These are phyloP conservation scores for Parastagonospora nodorum DNA, from an alignment of 2,329 filamentous ascomycete species.

Conservation along the genomic window DNA sequence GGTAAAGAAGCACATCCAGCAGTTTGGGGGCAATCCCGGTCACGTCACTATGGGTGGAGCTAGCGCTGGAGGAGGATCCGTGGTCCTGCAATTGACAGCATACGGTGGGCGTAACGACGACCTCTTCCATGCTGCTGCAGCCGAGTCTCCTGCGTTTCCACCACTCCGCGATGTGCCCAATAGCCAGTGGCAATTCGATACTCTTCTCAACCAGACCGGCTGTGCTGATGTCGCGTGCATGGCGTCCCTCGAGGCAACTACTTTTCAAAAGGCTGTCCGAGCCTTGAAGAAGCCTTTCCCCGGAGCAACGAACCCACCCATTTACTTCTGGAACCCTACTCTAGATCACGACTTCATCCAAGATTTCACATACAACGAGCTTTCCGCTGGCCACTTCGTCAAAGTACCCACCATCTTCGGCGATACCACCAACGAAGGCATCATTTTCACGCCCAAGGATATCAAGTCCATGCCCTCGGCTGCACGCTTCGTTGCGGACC, in stretches of 20 bases:
- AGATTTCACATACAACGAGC: slow-evolving; percentile 47
- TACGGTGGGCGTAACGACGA: slow-evolving; percentile 43
- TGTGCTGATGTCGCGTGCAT: slow-evolving; percentile 50
- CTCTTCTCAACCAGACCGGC: slow-evolving; percentile 38
- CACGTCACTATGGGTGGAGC: slow-evolving; percentile 48
- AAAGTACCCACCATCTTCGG: slow-evolving; percentile 51
- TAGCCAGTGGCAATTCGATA: slow-evolving; percentile 51
- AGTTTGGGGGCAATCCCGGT: slow-evolving; percentile 47
- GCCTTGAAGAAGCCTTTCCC: slow-evolving; percentile 47
- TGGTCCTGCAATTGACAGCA: slow-evolving; percentile 44
- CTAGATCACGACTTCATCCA: slow-evolving; percentile 50
- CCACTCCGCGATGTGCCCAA: slow-evolving; percentile 45
- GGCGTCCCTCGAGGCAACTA: slow-evolving; percentile 39
- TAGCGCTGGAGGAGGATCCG: slow-evolving; percentile 48
- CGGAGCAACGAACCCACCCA: slow-evolving; percentile 36
- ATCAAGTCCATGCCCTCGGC: slow-evolving; percentile 39
- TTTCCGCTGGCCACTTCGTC: slow-evolving; percentile 45
- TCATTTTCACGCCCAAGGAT: slow-evolving; percentile 46
- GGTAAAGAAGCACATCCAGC: slow-evolving; percentile 42
- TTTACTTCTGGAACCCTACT: slow-evolving; percentile 51
- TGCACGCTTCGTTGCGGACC: slow-evolving; percentile 46
- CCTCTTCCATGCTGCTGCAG: slow-evolving; percentile 43
- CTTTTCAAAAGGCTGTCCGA: slow-evolving; percentile 45
- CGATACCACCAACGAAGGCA: slow-evolving; percentile 53
- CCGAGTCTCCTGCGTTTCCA: slow-evolving; percentile 46